Base-by-base conservation (phyloP, 2,329 filamentous ascomycete species). In the Leptodontidium sp. region DNA sequence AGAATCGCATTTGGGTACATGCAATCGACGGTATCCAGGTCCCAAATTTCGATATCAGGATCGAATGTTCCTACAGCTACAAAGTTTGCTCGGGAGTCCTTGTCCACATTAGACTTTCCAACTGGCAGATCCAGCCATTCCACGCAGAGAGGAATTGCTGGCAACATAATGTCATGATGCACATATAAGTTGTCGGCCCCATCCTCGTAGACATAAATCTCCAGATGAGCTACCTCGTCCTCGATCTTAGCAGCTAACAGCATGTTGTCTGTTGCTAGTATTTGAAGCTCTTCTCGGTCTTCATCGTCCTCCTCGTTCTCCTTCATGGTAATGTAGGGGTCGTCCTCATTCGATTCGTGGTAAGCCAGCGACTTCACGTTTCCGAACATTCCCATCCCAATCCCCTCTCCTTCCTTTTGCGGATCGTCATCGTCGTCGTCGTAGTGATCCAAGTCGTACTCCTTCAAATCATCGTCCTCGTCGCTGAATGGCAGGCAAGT, bases 141-240 rank as follows among this genome's bases (percentile, higher is more conserved):
- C 50, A 98, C 87, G 77, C 93, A 96, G 7, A 99, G 88, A 12
- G 96, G 96, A 78, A 99, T 97, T 29, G 95, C 95, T 40, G 96
- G 96, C 66, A 99, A 87, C 95, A 99, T 98, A 76, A 99, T 97
- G 81, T 99, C 96, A 86, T 99, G 96, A 83, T 99, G 96, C 29
- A 99, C 95, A 80, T 99, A 99, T 70, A 99, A 90, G 79, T 99
- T 99, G 82, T 98, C 96, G 55, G 91, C 92, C 71, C 89, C 89
- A 76, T 98, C 96, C 81, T 99, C 96, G 82, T 98, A 99, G 35
- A 99, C 94, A 78, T 98, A 98, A 24, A 98, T 92, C 80, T 99
- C 96, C 32, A 99, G 85, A 81, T 98, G 95, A 21, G 96, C 95
- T 70, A 99, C 90, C 79, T 99, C 96, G 76, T 99, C 96, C 81